A percentile compares a stretch with the other conserved stretches of the same genome.
phyloP scores from a whole-genome alignment of 495 filamentous ascomycete species.

The Penicillium canescens region DNA sequence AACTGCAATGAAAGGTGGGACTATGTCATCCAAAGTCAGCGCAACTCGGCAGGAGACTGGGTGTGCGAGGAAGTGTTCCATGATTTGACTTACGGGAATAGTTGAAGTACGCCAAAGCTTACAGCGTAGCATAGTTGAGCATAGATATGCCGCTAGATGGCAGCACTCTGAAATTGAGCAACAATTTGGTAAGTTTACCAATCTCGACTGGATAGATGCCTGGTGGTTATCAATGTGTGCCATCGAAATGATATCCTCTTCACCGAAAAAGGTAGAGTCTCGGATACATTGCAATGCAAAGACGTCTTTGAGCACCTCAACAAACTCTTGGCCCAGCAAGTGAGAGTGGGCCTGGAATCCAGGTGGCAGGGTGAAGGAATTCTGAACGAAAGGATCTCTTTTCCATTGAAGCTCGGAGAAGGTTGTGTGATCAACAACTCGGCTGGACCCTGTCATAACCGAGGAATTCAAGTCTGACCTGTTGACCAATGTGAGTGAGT shows the following conservation, averaged over 20 bases:
- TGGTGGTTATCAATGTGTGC: slow-evolving; percentile 39
- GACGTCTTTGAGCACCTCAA: slow-evolving; percentile 35
- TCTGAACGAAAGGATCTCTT: slow-evolving; percentile 29
- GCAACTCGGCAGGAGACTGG: neutral
- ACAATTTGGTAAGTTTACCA: slow-evolving; percentile 21
- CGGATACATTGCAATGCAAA: slow-evolving; percentile 39
- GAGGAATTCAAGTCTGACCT: slow-evolving; percentile 42
- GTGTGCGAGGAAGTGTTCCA: neutral
- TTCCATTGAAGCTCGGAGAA: slow-evolving; percentile 38
- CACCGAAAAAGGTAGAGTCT: slow-evolving; percentile 18
- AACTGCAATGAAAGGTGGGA: slow-evolving; percentile 35
- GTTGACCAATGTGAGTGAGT: neutral
- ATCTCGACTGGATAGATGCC: slow-evolving; percentile 38
- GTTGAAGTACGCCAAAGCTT: slow-evolving; percentile 35
- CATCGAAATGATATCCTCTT: slow-evolving; percentile 29
- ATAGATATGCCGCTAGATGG: slow-evolving; percentile 37
- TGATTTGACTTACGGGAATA: slow-evolving; percentile 29
- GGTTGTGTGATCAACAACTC: slow-evolving; percentile 36
- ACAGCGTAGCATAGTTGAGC: slow-evolving; percentile 38
- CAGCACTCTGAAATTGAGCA: slow-evolving; percentile 30
- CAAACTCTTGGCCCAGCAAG: slow-evolving; percentile 25
- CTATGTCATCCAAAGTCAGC: slow-evolving; percentile 11
- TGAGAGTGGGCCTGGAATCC: slow-evolving; percentile 27
- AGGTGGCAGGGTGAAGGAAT: slow-evolving; percentile 22
- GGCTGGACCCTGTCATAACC: slow-evolving; percentile 31